A percentile compares a stretch with the other conserved stretches of the same genome.
phyloP scores from a whole-genome alignment of 768 basidiomycete genomes.

The Kwoniella sp. region DNA sequence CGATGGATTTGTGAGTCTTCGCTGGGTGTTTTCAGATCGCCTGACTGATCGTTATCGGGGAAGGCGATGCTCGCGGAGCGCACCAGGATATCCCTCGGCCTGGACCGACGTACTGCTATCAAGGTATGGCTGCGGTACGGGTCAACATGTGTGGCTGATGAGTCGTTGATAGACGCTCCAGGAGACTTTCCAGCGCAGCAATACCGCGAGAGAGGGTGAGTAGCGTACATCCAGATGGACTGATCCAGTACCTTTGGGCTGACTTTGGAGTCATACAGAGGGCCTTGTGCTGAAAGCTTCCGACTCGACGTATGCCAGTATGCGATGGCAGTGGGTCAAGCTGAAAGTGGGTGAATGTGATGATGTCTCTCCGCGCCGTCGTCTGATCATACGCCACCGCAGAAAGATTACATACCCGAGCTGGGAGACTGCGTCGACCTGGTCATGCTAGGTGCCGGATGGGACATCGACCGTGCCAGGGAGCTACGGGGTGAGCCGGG shows the following conservation, averaged over 20 bases:
- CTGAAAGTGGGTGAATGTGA: conserved; percentile 49
- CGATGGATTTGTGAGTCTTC: conserved; percentile 56
- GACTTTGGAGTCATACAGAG: conserved; percentile 32
- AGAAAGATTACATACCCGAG: conserved; percentile 82
- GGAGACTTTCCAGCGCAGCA: conserved; percentile 10
- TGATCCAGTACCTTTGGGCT: no score
- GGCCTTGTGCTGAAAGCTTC: conserved; percentile 71
- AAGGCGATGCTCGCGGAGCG: conserved; percentile 57
- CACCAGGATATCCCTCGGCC: conserved; percentile 54
- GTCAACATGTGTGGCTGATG: not conserved
- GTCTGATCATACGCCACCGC: not conserved
- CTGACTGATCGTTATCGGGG: not conserved
- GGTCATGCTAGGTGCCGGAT: conserved; percentile 68
- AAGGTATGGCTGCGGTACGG: conserved; percentile 8
- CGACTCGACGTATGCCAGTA: conserved; percentile 64
- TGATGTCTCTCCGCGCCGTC: not conserved
- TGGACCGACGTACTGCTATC: conserved; percentile 19
- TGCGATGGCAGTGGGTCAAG: conserved; percentile 72
- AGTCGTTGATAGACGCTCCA: conserved; percentile 4
- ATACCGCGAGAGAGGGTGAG: conserved; percentile 21
- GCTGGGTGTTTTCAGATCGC: not conserved
- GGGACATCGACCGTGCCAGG: conserved; percentile 73
- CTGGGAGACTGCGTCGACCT: conserved; percentile 78
- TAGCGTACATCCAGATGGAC: not conserved
- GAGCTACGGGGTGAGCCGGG: conserved; percentile 63